These are phyloP conservation scores for Sporothrix luriei DNA, from an alignment of 2,329 filamentous ascomycete species.

Conservation along the genomic window DNA sequence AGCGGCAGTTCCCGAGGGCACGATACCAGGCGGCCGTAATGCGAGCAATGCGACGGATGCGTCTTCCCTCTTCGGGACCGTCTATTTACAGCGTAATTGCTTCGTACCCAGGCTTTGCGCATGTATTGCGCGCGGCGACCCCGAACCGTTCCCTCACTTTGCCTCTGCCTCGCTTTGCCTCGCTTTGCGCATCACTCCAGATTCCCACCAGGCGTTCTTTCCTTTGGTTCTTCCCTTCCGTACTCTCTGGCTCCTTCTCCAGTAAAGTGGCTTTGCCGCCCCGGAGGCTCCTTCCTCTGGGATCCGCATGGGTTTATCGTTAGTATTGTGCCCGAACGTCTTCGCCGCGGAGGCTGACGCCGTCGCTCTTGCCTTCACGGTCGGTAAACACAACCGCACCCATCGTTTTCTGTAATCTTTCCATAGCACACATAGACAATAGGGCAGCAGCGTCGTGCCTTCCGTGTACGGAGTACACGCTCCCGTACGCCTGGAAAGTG, in stretches of 20 bases:
- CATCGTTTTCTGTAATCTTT: background rate
- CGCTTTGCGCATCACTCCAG: background rate
- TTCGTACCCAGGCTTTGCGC: background rate
- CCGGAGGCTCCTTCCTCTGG: background rate
- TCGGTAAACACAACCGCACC: background rate
- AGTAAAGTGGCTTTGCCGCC: background rate
- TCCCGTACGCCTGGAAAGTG: background rate
- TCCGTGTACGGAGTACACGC: background rate
- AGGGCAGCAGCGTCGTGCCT: background rate
- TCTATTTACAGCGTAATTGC: background rate
- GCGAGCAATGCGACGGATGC: slow-evolving; percentile 10
- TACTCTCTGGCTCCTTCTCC: background rate
- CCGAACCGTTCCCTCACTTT: background rate
- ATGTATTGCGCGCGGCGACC: background rate
- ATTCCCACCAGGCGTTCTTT: background rate
- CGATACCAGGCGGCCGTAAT: background rate
- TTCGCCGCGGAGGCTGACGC: background rate
- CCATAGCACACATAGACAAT: background rate
- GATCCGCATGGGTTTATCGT: background rate
- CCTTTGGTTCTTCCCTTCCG: background rate
- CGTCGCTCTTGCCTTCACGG: slow-evolving; percentile 5
- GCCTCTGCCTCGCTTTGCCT: slow-evolving; percentile 4
- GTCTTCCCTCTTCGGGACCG: background rate
- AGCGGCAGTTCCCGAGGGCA: background rate
- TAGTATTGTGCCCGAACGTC: too few relatives aligned